These are phyloP conservation scores for Sugiyamaella castrensis DNA, from an alignment of 1,139 yeast species.

Conservation along the genomic window DNA sequence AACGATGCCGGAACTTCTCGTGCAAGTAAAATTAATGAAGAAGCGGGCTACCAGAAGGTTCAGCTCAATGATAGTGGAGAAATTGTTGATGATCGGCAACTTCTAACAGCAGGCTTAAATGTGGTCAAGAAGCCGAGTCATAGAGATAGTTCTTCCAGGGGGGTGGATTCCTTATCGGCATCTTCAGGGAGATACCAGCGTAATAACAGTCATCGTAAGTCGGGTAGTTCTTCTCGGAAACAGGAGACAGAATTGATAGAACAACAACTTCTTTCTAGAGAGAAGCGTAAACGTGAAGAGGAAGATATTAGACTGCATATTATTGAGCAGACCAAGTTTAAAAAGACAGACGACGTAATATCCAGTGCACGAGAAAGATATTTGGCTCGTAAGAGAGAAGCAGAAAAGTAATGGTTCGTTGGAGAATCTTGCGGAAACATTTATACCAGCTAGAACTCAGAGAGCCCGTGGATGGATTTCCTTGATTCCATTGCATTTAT, in stretches of 20 bases:
- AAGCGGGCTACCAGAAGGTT: constrained; percentile 28
- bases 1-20: constrained; percentile 2
- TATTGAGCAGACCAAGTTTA: constrained; percentile 30
- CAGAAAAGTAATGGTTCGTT: no score
- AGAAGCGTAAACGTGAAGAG: constrained; percentile 40
- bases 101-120: constrained; percentile 33
- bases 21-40: constrained; percentile 21
- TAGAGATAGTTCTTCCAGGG: not conserved
- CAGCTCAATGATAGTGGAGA: constrained; percentile 33
- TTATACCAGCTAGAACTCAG: no score
- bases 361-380: constrained; percentile 34
- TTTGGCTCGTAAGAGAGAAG: constrained; percentile 28
- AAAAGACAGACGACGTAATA: constrained; percentile 24
- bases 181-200: not conserved
- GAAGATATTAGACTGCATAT: constrained; percentile 45
- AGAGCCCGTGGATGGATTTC: no score
- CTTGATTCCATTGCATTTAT: no score
- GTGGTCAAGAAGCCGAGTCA: constrained; percentile 20
- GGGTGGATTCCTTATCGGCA: not conserved
- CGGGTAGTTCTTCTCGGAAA: constrained; percentile 5
- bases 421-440: no score
- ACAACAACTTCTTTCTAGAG: constrained; percentile 10
- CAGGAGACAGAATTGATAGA: constrained; percentile 12
- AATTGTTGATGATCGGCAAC: constrained; percentile 31
- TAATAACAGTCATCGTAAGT: not conserved